These are phyloP conservation scores for Taiozyma sp. DNA, from an alignment of 1,139 yeast genomes.

Conservation along the genomic window DNA sequence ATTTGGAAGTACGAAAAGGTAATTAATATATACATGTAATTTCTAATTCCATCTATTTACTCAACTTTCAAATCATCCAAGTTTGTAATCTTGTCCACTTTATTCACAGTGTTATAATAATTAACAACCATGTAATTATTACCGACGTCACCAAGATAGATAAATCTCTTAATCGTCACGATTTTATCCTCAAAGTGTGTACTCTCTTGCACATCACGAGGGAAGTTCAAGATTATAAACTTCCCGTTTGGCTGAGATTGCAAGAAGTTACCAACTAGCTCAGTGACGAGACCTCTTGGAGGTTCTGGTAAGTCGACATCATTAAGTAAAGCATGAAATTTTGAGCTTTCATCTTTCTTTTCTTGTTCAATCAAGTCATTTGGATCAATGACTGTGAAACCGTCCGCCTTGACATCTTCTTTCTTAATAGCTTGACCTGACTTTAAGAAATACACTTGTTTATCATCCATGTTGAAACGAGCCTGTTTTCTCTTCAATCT, in stretches of 20 bases:
- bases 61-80: conserved; percentile 16
- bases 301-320: conserved; percentile 28
- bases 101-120: conserved; percentile 53
- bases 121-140: conserved; percentile 35
- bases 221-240: conserved; percentile 46
- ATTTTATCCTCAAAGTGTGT: conserved; percentile 32
- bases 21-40: background rate
- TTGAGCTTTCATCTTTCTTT: conserved; percentile 25
- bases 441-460: conserved; percentile 17
- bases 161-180: conserved; percentile 35
- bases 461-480: conserved; percentile 17
- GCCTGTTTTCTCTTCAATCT: conserved; percentile 20
- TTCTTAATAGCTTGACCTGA: conserved; percentile 1
- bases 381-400: conserved; percentile 17
- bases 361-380: conserved; percentile 14
- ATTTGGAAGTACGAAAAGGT: conserved; percentile 35
- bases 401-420: conserved; percentile 4
- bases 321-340: conserved; percentile 33
- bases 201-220: conserved; percentile 53
- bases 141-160: conserved; percentile 17
- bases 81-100: conserved; percentile 22
- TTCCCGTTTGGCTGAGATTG: conserved; percentile 32
- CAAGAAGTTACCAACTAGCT: conserved; percentile 44
- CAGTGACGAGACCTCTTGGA: conserved; percentile 54
- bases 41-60: background rate